These are phyloP conservation scores for Sarocladium oryzae DNA, from an alignment of 2,329 filamentous ascomycete genomes.

Conservation along the genomic window DNA sequence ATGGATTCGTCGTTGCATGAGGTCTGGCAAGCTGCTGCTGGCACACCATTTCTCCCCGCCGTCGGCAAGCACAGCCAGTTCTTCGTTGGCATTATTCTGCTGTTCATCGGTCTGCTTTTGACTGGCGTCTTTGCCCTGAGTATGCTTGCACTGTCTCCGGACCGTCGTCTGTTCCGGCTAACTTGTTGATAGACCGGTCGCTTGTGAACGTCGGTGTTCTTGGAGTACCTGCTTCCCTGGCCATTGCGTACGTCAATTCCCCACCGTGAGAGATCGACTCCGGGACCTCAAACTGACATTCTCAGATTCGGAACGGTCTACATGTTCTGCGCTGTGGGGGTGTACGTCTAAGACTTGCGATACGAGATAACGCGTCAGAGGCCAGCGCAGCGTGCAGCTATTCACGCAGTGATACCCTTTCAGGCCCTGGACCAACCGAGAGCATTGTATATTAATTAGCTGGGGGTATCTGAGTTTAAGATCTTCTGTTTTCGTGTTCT, in stretches of 20 bases:
- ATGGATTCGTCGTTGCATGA: constrained; percentile 80
- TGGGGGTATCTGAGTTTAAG: constrained; percentile 25
- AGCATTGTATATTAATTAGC: constrained; percentile 33
- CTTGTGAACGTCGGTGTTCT: constrained; percentile 68
- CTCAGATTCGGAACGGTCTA: constrained; percentile 85
- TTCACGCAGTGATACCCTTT: constrained; percentile 4
- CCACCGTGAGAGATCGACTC: constrained; percentile 5
- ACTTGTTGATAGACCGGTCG: constrained; percentile 63
- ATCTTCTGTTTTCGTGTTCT: constrained; percentile 19
- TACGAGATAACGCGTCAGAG: neutral
- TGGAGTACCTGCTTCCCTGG: constrained; percentile 79
- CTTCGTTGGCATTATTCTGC: constrained; percentile 67
- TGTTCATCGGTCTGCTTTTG: constrained; percentile 65
- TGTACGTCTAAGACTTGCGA: constrained; percentile 77
- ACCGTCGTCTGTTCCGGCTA: constrained; percentile 11
- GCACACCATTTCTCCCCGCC: constrained; percentile 74
- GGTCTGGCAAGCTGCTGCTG: constrained; percentile 88
- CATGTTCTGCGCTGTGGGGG: constrained; percentile 98
- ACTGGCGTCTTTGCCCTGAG: constrained; percentile 81
- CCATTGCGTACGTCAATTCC: constrained; percentile 76
- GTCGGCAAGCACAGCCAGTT: constrained; percentile 82
- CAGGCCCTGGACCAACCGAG: too few species aligned
- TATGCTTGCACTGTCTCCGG: constrained; percentile 37
- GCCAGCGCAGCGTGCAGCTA: neutral
- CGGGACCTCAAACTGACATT: constrained; percentile 14